Conservation (phyloP, 2,329 filamentous ascomycete genomes). For the Dactylellina haptotyla region DNA sequence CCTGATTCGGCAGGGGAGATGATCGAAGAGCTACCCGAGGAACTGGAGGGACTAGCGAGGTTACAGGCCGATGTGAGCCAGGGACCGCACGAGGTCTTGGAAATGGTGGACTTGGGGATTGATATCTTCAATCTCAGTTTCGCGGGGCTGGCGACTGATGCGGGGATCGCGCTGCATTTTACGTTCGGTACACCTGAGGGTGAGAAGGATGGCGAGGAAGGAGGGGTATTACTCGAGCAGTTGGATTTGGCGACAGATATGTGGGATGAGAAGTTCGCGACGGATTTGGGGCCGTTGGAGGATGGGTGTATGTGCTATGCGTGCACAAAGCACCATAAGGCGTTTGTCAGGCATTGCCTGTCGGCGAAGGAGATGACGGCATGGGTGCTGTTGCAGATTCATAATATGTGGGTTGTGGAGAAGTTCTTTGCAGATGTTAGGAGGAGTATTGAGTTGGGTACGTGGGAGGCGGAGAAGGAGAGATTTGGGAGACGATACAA, state of each 20-base stretch:
- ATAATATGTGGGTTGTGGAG: slow-evolving; percentile 81
- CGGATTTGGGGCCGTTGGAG: slow-evolving; percentile 71
- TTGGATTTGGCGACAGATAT: slow-evolving; percentile 78
- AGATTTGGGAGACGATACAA: slow-evolving; percentile 77
- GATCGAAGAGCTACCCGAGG: slow-evolving; percentile 72
- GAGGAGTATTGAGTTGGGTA: slow-evolving; percentile 69
- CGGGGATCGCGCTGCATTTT: slow-evolving; percentile 85
- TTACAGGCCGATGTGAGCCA: slow-evolving; percentile 76
- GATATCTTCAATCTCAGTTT: slow-evolving; percentile 85
- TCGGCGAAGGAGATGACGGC: slow-evolving; percentile 94
- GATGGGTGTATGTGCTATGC: slow-evolving; percentile 80
- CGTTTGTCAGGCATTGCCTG: slow-evolving; percentile 87
- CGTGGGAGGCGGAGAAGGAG: slow-evolving; percentile 67
- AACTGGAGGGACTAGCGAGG: slow-evolving; percentile 73
- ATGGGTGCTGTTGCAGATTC: slow-evolving; percentile 90
- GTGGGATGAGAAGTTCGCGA: slow-evolving; percentile 72
- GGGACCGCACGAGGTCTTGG: slow-evolving; percentile 80
- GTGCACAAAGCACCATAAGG: slow-evolving; percentile 83
- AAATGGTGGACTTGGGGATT: slow-evolving; percentile 78
- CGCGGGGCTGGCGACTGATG: slow-evolving; percentile 77
- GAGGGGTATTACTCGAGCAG: slow-evolving; percentile 54
- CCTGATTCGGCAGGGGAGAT: slow-evolving; percentile 81
- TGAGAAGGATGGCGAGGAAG: slow-evolving; percentile 25
- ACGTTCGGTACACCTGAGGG: slow-evolving; percentile 69
- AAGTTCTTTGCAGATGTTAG: slow-evolving; percentile 79